Base-by-base conservation (phyloP, 2,329 filamentous ascomycete species). In the Shiraia bambusicola region DNA sequence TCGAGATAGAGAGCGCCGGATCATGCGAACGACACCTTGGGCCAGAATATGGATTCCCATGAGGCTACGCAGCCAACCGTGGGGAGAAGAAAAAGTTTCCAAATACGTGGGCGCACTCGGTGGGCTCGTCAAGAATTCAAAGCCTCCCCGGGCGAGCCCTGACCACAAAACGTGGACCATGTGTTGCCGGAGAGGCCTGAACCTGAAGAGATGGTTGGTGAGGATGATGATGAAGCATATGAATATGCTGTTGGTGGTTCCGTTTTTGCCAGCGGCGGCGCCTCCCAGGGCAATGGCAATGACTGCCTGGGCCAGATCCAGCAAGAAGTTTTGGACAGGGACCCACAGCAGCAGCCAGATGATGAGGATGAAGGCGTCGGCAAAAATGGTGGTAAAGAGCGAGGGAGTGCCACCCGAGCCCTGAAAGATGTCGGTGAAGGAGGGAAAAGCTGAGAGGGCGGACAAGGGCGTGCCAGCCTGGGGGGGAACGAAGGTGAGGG, bases 241-340 rank as follows among this genome's bases (percentile, higher is more conserved):
- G 36, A 87, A 76, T 33, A 88, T 81, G 60, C 86, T 88, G 58
- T 84, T 82, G 40, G 84, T 83, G 4, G 84, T 82, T 37, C 84
- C 83, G 46, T 84, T 80, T 54, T 78, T 80, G 6, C 82, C 81
- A 50, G 79, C 83, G 6, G 83, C 86, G 45, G 89, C 89, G 46
- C 90, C 91, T 49, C 91, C 91, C 9, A 96, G 75, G 0, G 90
- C 94, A 43, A 95, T 83, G 44, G 91, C 91, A 62, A 96, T 94
- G 63, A 95, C 89, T 44, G 92, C 88, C 69, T 96, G 92, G 46
- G 91, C 89, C 37, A 95, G 79, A 65, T 96, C 91, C 56, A 96
- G 77, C 43, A 92, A 86, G 61, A 94, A 85, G 63, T 88, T 88
- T 66, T 95, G 91, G 50, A 92, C 81, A 43, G 89, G 88, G 24